Evolutionary conservation across 306 rosid species (phyloP), one percentile per base, ranked within the genome.

Genomic region (Nissolia schottii): DNA sequence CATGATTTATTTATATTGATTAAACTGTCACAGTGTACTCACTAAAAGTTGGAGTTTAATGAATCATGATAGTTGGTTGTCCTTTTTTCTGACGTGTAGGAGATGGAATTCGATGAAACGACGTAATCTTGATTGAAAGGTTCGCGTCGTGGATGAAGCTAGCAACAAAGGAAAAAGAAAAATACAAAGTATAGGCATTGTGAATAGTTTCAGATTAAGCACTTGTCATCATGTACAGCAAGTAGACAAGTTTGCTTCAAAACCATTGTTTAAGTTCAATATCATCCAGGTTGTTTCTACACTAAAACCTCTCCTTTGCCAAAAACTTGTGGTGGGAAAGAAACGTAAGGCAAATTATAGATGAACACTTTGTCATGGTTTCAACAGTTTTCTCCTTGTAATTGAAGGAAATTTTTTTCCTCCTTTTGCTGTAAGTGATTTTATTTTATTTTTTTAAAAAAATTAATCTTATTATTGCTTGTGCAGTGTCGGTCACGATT

Each of bases 31-130:
- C 14, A 8, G 12, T 66, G 31, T 35, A 35, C 27, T 8, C 53
- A 31, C 29, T n/a, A 13, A 13, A 28, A 14, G 48, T 58, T 64
- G 49, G 48, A 46, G 65, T 57, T 13, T 19, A 57, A 55, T 55
- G 32, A 62, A 45, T 15, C 29, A 24, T 58, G 13, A 19, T 65
- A 28, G 32, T 50, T 64, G 4, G 51, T 28, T 43, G 13, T 25
- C 50, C 40, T 62, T 14, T 41, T 69, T 48, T 71, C 57, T 69
- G 71, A n/a, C 15, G 25, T 79, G 45, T 71, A 91, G 98, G 91
- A 83, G 84, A 90, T 91, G 97, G 87, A 77, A 77, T 93, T 91
- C 84, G 85, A 93, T 86, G 98, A 93, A 87, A 83, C 97, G 80
- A 72, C 92, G 11, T 87, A 72, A 88, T 69, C 76, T 67, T 65